Percentiles rank a stretch among this genome's conserved stretches.
Evolutionary conservation across 2,329 filamentous ascomycete genomes (phyloP).

Genomic region (Aureobasidium namibiae): DNA sequence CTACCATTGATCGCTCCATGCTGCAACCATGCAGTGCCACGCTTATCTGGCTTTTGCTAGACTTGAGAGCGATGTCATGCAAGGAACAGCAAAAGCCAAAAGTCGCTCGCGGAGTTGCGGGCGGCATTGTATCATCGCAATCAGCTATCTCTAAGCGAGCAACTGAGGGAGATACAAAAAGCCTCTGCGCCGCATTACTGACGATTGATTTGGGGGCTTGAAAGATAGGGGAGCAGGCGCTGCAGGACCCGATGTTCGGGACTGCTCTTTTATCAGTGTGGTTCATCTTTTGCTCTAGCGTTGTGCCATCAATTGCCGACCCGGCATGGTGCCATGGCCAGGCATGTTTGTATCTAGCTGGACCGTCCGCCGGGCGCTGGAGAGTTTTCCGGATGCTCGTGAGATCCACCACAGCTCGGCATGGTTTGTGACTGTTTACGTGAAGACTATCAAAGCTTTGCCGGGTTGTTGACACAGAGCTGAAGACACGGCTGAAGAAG

Average conservation of each 20-base stretch:
- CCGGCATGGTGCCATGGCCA: neutral
- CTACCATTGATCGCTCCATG: neutral
- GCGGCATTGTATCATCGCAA: neutral
- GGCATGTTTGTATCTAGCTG: neutral
- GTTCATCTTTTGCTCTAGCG: neutral
- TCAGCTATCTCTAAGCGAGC: neutral
- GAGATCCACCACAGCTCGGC: neutral
- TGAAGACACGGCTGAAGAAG: neutral
- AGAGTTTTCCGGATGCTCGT: neutral
- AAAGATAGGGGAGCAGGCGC: neutral
- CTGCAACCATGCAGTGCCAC: conserved; percentile 31
- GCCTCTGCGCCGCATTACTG: neutral
- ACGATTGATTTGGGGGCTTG: neutral
- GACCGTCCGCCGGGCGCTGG: neutral
- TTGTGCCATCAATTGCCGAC: conserved; percentile 2
- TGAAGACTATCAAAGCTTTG: neutral
- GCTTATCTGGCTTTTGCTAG: conserved; percentile 44
- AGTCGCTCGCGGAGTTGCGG: neutral
- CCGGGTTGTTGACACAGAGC: conserved; percentile 1
- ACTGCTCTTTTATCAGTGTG: neutral
- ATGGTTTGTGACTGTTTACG: neutral
- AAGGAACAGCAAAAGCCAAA: conserved; percentile 40
- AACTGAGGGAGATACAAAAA: neutral
- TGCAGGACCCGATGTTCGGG: conserved; percentile 10
- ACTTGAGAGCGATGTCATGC: conserved; percentile 47